These are phyloP conservation scores for Scedosporium boydii DNA, from an alignment of 2,329 filamentous ascomycete species.

Conservation along the genomic window DNA sequence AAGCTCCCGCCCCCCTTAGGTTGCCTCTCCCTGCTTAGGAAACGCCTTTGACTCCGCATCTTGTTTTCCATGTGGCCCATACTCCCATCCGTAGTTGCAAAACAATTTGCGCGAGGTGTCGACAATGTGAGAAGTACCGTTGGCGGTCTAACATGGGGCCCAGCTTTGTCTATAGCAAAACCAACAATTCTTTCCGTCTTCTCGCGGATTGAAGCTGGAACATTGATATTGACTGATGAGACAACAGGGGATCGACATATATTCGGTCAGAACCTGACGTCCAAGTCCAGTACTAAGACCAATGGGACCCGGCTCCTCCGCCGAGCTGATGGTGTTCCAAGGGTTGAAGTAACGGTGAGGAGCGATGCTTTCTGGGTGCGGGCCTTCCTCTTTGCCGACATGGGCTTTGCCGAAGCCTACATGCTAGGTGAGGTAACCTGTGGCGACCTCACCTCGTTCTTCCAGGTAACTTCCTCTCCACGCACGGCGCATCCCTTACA, in stretches of 20 bases:
- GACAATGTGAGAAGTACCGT: conserved; percentile 31
- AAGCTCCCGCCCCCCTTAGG: neutral
- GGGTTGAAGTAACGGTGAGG: conserved; percentile 48
- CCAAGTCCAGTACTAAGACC: conserved; percentile 23
- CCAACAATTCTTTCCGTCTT: conserved; percentile 34
- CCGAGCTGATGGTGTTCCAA: conserved; percentile 25
- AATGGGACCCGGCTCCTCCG: conserved; percentile 23
- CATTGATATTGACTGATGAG: conserved; percentile 37
- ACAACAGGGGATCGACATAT: conserved; percentile 28
- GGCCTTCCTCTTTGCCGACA: conserved; percentile 59
- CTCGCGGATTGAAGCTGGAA: conserved; percentile 36
- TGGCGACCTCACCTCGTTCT: conserved; percentile 56
- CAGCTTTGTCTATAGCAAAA: conserved; percentile 35
- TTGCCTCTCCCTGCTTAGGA: neutral
- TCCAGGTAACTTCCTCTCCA: conserved; percentile 37
- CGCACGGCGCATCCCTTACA: too few species aligned
- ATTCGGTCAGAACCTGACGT: conserved; percentile 35
- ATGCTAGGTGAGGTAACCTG: conserved; percentile 65
- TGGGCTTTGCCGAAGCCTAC: conserved; percentile 66
- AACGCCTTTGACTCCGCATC: neutral
- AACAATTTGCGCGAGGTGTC: conserved; percentile 27
- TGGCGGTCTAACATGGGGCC: conserved; percentile 36
- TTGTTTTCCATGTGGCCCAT: neutral
- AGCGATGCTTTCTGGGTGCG: conserved; percentile 63
- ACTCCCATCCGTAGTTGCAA: conserved; percentile 19